Evolutionary conservation across 192 early-diverging fungal species (phyloP).

Genomic region (Lunasporangiospora selenospora): DNA sequence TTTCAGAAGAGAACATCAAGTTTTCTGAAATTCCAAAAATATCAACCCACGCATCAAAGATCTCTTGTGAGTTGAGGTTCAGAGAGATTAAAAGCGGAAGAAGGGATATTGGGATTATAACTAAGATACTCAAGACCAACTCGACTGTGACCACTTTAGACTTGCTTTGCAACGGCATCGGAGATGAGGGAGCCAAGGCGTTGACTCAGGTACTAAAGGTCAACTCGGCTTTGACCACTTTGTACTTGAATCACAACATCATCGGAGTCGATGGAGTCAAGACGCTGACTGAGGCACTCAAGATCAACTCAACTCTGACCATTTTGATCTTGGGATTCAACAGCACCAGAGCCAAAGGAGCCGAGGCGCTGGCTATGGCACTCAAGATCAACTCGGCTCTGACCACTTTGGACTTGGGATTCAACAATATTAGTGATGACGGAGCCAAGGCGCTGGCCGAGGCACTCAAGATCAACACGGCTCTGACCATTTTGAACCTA

Average conservation of each 20-base stretch:
- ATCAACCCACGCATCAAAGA: too few relatives aligned
- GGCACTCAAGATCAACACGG: conserved; percentile 2
- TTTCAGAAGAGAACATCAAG: too few relatives aligned
- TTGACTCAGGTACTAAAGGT: neutral
- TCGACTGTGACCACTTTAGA: conserved; percentile 7
- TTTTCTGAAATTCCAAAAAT: too few relatives aligned
- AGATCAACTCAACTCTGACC: conserved; percentile 2
- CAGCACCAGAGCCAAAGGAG: neutral
- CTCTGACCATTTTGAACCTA: conserved; percentile 12
- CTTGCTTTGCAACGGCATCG: conserved; percentile 17
- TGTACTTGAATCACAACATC: conserved; percentile 7
- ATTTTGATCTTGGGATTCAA: conserved; percentile 23
- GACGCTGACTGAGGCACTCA: neutral
- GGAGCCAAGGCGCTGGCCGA: neutral
- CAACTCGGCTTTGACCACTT: conserved; percentile 1
- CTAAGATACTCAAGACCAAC: conserved; percentile 7
- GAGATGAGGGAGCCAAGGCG: neutral
- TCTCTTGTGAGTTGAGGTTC: conserved; percentile 13
- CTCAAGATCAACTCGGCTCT: neutral
- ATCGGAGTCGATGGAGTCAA: neutral
- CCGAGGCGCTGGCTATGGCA: neutral
- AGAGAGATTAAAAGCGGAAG: neutral
- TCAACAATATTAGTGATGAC: neutral
- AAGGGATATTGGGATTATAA: neutral
- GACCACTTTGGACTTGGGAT: conserved; percentile 4